Evolutionary conservation across 2,329 filamentous ascomycete genomes (phyloP).

Genomic region (Neopestalotiopsis sp.): DNA sequence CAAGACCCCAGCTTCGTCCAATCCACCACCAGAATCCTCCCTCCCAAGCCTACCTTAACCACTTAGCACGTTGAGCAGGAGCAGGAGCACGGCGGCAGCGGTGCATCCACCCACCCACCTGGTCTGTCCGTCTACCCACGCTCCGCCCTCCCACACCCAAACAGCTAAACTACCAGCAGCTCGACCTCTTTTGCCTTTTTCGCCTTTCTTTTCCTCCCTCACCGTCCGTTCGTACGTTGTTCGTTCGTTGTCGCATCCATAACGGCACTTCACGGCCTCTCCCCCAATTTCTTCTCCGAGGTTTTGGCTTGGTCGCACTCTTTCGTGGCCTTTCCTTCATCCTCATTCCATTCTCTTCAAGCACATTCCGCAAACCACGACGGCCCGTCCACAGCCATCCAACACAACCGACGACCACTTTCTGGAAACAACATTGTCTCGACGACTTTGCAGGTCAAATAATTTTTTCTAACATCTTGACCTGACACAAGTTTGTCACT

Average conservation of each 20-base stretch:
- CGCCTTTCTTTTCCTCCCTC: neutral
- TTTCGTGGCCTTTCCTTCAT: neutral
- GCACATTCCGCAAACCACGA: slow-evolving; percentile 3
- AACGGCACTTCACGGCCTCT: slow-evolving; percentile 12
- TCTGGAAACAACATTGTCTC: slow-evolving; percentile 4
- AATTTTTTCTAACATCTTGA: slow-evolving; percentile 20
- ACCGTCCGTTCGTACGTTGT: slow-evolving; percentile 2
- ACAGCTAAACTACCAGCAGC: neutral
- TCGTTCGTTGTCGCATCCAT: slow-evolving; percentile 8
- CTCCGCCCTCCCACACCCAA: neutral
- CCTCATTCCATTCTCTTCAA: slow-evolving; percentile 26
- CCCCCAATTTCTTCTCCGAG: slow-evolving; percentile 15
- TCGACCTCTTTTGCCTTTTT: slow-evolving; percentile 14
- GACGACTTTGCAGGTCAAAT: slow-evolving; percentile 21
- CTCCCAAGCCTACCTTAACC: neutral
- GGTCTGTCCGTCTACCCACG: too few species aligned
- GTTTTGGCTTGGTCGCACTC: slow-evolving; percentile 8
- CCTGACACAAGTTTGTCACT: slow-evolving; percentile 13
- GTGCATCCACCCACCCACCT: too few species aligned
- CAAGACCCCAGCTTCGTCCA: neutral
- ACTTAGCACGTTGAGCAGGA: too few species aligned
- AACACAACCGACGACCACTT: slow-evolving; percentile 5
- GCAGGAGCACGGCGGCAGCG: too few species aligned
- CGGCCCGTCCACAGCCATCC: slow-evolving; percentile 6
- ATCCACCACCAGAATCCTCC: neutral